phyloP scores from a whole-genome alignment of 371 early-diverging fungal genomes.

The Mortierella sp. region DNA sequence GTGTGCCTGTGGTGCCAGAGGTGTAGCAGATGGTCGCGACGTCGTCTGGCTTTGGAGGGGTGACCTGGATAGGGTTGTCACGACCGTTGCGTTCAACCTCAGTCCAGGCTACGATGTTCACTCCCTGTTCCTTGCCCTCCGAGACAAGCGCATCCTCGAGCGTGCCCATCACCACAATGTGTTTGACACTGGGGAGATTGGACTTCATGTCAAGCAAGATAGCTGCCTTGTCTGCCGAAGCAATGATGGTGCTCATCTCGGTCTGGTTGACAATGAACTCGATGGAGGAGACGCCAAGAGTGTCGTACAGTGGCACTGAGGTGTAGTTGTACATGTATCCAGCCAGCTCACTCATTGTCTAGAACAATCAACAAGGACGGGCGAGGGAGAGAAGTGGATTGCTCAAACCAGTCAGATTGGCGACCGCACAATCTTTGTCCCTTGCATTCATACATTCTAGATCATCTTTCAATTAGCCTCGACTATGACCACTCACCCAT shows the following conservation, averaged over 20 bases:
- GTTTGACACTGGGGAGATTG: conserved; percentile 69
- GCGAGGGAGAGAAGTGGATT: too few relatives aligned
- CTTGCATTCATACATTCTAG: too few relatives aligned
- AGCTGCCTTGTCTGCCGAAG: conserved; percentile 82
- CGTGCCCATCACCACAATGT: conserved; percentile 81
- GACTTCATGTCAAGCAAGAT: conserved; percentile 70
- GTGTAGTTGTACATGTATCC: conserved; percentile 70
- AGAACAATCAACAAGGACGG: too few relatives aligned
- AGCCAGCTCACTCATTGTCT: conserved; percentile 83
- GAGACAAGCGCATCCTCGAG: conserved; percentile 51
- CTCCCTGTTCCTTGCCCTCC: conserved; percentile 28
- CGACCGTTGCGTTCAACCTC: conserved; percentile 75
- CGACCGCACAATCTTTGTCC: too few relatives aligned
- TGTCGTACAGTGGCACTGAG: conserved; percentile 96
- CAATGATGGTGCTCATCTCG: conserved; percentile 78
- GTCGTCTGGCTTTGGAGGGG: conserved; percentile 71
- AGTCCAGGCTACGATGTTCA: conserved; percentile 62
- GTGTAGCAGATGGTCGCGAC: conserved; percentile 98
- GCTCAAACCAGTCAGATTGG: too few relatives aligned
- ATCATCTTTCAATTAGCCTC: too few relatives aligned
- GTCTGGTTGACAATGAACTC: conserved; percentile 76
- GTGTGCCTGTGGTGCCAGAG: conserved; percentile 80
- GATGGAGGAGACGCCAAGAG: conserved; percentile 83
- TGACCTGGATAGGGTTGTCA: conserved; percentile 56
- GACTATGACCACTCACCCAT: too few relatives aligned